Evolutionary conservation across 345 rosid genomes (phyloP).

Genomic region (Gossypium arboreum): DNA sequence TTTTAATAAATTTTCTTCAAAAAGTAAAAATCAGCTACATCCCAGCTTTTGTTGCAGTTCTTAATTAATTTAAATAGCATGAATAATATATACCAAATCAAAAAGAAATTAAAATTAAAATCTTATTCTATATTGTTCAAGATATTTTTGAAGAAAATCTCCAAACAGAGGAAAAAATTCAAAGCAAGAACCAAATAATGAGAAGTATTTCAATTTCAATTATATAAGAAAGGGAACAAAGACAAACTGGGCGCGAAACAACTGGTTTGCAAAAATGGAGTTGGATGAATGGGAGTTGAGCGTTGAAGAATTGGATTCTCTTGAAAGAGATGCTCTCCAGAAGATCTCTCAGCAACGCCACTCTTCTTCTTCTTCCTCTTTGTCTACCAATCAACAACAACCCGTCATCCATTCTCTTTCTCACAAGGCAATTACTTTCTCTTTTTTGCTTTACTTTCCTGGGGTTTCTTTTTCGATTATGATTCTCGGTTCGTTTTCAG

Average conservation of each 20-base stretch:
- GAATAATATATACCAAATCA: too few relatives aligned
- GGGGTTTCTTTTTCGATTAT: conserved; percentile 3
- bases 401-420: neutral
- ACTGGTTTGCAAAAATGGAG: conserved; percentile 20
- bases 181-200: too few relatives aligned
- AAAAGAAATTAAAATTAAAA: too few relatives aligned
- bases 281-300: conserved; percentile 80
- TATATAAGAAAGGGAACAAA: neutral
- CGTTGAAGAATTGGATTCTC: conserved; percentile 65
- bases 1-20: too few relatives aligned
- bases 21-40: too few relatives aligned
- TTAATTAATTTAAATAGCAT: too few relatives aligned
- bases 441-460: conserved; percentile 10
- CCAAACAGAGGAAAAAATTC: too few relatives aligned
- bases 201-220: neutral
- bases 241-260: neutral
- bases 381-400: neutral
- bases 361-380: conserved; percentile 11
- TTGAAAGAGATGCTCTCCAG: conserved; percentile 69
- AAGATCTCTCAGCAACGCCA: conserved; percentile 49
- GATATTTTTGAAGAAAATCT: too few relatives aligned
- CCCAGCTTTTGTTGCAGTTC: too few relatives aligned
- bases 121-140: too few relatives aligned
- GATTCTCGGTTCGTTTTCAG: conserved; percentile 5
- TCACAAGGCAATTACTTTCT: neutral